phyloP scores from a whole-genome alignment of 2,329 filamentous ascomycete genomes.

The Exophiala dermatitidis region DNA sequence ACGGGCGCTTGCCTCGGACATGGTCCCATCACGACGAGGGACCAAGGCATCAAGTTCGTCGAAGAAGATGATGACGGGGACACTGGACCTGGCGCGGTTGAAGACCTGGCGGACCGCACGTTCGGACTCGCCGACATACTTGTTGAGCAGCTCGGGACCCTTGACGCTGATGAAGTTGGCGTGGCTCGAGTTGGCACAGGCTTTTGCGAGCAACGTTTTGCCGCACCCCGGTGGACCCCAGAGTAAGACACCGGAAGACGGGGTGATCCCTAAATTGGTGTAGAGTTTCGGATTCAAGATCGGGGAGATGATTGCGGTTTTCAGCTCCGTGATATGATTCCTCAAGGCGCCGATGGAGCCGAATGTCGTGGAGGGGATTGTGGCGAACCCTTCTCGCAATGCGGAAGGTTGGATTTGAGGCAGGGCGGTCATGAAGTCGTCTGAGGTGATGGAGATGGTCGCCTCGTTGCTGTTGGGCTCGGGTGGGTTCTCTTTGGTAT shows the following conservation, averaged over 20 bases:
- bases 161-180: constrained; percentile 99
- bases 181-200: constrained; percentile 88
- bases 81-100: constrained; percentile 71
- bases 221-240: constrained; percentile 97
- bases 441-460: constrained; percentile 53
- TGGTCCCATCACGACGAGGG: constrained; percentile 68
- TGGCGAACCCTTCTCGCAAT: constrained; percentile 89
- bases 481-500: constrained; percentile 5
- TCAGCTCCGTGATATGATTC: constrained; percentile 70
- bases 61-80: constrained; percentile 95
- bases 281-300: constrained; percentile 78
- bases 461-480: constrained; percentile 25
- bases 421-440: constrained; percentile 67
- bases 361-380: constrained; percentile 90
- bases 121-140: constrained; percentile 95
- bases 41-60: constrained; percentile 94
- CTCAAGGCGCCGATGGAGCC: constrained; percentile 79
- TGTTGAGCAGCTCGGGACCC: constrained; percentile 91
- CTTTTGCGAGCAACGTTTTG: constrained; percentile 92
- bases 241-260: constrained; percentile 79
- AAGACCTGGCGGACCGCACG: constrained; percentile 89
- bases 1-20: constrained; percentile 74
- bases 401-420: constrained; percentile 70
- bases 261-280: constrained; percentile 66
- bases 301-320: constrained; percentile 79